Conservation (phyloP, 2,329 filamentous ascomycete species). For the Sclerotiophoma versabilis region DNA sequence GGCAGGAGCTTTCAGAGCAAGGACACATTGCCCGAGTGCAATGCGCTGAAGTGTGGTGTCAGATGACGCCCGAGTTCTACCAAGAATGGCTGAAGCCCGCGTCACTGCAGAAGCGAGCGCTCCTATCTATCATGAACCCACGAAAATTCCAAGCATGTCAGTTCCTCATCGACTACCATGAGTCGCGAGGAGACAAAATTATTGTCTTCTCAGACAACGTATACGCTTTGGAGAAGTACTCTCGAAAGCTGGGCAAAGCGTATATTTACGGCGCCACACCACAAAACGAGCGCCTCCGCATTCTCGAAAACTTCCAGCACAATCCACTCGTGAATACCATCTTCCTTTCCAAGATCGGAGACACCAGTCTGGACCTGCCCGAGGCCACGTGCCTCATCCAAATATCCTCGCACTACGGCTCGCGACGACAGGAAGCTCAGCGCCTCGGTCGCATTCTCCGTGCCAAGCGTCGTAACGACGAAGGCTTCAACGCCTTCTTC, state of each 20-base stretch:
- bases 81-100: slow-evolving; percentile 80
- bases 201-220: slow-evolving; percentile 99
- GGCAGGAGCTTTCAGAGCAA: slow-evolving; percentile 97
- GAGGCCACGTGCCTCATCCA: slow-evolving; percentile 97
- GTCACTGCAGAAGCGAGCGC: slow-evolving; percentile 68
- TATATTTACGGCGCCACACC: slow-evolving; percentile 91
- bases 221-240: slow-evolving; percentile 87
- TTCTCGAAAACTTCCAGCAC: slow-evolving; percentile 94
- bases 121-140: slow-evolving; percentile 97
- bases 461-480: slow-evolving; percentile 94
- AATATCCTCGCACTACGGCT: slow-evolving; percentile 97
- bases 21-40: slow-evolving; percentile 97
- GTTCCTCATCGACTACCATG: slow-evolving; percentile 98
- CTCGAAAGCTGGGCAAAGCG: slow-evolving; percentile 81
- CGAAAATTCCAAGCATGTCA: slow-evolving; percentile 97
- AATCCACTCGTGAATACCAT: slow-evolving; percentile 90
- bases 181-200: slow-evolving; percentile 92
- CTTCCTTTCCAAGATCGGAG: slow-evolving; percentile 96
- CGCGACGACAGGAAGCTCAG: slow-evolving; percentile 94
- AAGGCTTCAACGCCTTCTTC: slow-evolving; percentile 99
- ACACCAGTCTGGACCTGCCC: slow-evolving; percentile 95
- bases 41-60: slow-evolving; percentile 98
- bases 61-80: slow-evolving; percentile 99
- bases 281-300: slow-evolving; percentile 82
- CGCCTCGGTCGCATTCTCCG: slow-evolving; percentile 90